These are phyloP conservation scores for Psophocarpus tetragonolobus DNA, from an alignment of 306 rosid species.

Conservation along the genomic window DNA sequence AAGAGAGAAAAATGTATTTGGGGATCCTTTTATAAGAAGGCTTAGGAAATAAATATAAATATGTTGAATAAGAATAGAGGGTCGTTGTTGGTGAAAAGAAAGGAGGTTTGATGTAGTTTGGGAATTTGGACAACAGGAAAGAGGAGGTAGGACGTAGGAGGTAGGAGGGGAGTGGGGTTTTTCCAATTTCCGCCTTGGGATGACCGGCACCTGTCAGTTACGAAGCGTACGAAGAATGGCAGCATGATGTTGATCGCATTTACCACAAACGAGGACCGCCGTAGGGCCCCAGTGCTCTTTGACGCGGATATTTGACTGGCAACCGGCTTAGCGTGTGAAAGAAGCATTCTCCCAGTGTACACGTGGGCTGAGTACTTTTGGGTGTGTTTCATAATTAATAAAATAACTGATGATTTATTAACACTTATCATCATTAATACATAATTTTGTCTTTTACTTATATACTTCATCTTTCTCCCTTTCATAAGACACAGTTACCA, in stretches of 20 bases:
- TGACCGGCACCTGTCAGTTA: constrained; percentile 66
- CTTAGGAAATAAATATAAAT: not conserved
- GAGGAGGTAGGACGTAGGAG: no score
- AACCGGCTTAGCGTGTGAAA: constrained; percentile 53
- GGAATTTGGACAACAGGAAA: constrained; percentile 69
- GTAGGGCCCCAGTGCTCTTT: constrained; percentile 36
- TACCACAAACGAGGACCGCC: constrained; percentile 45
- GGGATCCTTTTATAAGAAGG: not conserved
- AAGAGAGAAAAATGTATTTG: not conserved
- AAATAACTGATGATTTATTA: no score
- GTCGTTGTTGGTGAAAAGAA: constrained; percentile 45
- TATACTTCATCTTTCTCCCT: no score
- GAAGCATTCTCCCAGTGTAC: not conserved
- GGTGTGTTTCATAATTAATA: not conserved
- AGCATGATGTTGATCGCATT: constrained; percentile 56
- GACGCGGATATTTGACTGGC: constrained; percentile 77
- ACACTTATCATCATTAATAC: no score
- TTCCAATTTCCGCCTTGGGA: constrained; percentile 47
- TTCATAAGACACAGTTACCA: no score
- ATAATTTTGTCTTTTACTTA: no score
- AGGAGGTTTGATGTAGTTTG: constrained; percentile 34
- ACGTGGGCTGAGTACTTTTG: not conserved
- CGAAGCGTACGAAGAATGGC: constrained; percentile 41
- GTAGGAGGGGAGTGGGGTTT: constrained; percentile 40
- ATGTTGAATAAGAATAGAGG: not conserved